Evolutionary conservation across 2,329 filamentous ascomycete genomes (phyloP), one percentile per base, ranked within the genome.

Genomic region (Calonectria multiphialidica): DNA sequence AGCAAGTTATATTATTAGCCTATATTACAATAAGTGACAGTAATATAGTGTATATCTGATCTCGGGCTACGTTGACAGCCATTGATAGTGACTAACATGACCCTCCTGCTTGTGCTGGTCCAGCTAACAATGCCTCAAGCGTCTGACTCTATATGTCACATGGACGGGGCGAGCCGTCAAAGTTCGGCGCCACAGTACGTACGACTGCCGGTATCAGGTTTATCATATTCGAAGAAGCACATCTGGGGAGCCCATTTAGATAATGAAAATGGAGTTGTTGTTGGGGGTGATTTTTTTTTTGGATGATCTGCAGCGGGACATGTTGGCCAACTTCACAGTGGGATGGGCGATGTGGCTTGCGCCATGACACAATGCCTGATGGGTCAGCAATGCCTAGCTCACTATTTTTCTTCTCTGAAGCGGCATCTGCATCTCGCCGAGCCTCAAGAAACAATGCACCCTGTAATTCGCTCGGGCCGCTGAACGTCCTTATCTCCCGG

Each of bases 221-320:
- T 59, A 59, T 40, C 21, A 59, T n/a, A 61, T 28, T 65, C n/a
- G 45, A 40, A 30, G 1, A 50, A 40, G 28, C 13, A 45, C 23
- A 15, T 30, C 25, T 9, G 37, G 16, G 37, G 16, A 37, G 9
- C 10, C 10, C 33, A 16, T 28, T 13, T 13, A 59, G 30, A 40
- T 59, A 33, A 25, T 59, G 53, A 18, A 23, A n/a, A 33, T 28
- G 28, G 8, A 21, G n/a, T 23, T 40, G 21, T 15, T 40, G n/a
- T 12, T 23, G 21, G 23, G 16, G 82, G 84, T 89, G 87, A n/a
- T n/a, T n/a, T n/a, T n/a, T n/a, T 90, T 93, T 94, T 91, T 95
- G 93, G 93, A 93, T 92, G 35, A 94, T 93, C 90, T 91, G 88
- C 93, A 94, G 35, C 93, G 92, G 93, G 93, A 95, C 93, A 95